These are phyloP conservation scores for Chlorella ohadii DNA, from an alignment of 139 green algal species.

Conservation along the genomic window DNA sequence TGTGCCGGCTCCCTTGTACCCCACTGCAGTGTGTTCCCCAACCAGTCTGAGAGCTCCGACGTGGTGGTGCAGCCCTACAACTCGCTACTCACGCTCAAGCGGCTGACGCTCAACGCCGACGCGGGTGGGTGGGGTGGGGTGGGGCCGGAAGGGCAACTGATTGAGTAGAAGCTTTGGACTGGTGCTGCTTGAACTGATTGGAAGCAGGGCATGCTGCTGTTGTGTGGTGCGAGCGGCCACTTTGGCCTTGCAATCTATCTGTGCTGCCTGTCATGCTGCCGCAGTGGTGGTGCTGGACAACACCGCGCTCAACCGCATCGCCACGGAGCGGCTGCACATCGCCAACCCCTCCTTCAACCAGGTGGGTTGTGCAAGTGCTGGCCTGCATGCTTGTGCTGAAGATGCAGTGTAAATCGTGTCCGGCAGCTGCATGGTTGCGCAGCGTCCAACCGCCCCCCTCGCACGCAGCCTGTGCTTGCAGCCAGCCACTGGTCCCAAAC, in stretches of 20 bases:
- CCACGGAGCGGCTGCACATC: slow-evolving; percentile 73
- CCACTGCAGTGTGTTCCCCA: slow-evolving; percentile 93
- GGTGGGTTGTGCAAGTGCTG: neutral
- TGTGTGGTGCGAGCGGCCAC: too few species aligned
- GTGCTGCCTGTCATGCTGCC: too few species aligned
- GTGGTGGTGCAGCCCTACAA: slow-evolving; percentile 99
- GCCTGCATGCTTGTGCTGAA: too few species aligned
- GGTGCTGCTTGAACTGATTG: too few species aligned
- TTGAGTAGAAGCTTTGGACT: too few species aligned
- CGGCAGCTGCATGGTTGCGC: too few species aligned
- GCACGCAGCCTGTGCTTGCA: too few species aligned
- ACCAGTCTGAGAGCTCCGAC: slow-evolving; percentile 95
- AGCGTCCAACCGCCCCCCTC: too few species aligned
- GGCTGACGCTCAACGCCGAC: slow-evolving; percentile 93
- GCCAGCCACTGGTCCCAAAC: too few species aligned
- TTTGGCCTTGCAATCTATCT: too few species aligned
- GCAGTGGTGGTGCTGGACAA: slow-evolving; percentile 88
- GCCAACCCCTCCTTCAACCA: slow-evolving; percentile 79
- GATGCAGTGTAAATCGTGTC: too few species aligned
- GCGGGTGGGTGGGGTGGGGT: slow-evolving; percentile 44
- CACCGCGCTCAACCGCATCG: slow-evolving; percentile 88
- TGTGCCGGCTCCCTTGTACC: neutral
- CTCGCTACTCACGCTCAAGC: slow-evolving; percentile 97
- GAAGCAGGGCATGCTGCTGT: neutral
- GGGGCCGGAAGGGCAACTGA: too few species aligned